Evolutionary conservation across 2,329 filamentous ascomycete genomes (phyloP).

Genomic region (Gaeumannomyces tritici): DNA sequence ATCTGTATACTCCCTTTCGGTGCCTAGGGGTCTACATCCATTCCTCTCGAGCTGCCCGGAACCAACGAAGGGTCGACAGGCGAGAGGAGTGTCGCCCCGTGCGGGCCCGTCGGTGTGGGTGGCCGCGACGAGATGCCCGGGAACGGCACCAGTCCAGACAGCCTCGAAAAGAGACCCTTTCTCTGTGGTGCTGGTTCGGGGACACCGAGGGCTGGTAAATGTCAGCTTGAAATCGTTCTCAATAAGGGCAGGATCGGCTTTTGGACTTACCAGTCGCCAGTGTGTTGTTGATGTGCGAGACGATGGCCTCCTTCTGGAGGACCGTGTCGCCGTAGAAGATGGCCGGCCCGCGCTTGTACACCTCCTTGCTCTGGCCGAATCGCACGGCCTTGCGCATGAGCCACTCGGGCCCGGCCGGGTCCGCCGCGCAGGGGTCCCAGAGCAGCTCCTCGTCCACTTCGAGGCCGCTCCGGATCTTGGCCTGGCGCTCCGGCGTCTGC

Average conservation of each 20-base stretch:
- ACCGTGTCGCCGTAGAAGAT: conserved; percentile 28
- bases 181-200: neutral
- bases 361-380: conserved; percentile 13
- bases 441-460: conserved; percentile 15
- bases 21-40: too few species aligned
- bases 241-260: too few species aligned
- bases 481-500: conserved; percentile 21
- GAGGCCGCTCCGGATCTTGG: conserved; percentile 17
- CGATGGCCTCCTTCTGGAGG: conserved; percentile 19
- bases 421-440: conserved; percentile 17
- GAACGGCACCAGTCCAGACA: neutral
- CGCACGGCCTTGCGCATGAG: conserved; percentile 12
- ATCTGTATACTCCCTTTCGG: too few species aligned
- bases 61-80: too few species aligned
- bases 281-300: conserved; percentile 11
- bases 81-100: too few species aligned
- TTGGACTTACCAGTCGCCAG: conserved; percentile 12
- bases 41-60: too few species aligned
- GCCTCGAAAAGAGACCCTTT: neutral
- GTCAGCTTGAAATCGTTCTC: neutral
- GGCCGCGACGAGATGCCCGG: too few species aligned
- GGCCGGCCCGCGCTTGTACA: conserved; percentile 18
- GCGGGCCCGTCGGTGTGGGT: too few species aligned
- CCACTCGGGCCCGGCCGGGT: conserved; percentile 14
- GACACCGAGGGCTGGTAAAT: neutral